A percentile compares a stretch with the other conserved stretches of the same genome.
Conservation (phyloP, 306 rosid genomes). For the Vigna radiata region DNA sequence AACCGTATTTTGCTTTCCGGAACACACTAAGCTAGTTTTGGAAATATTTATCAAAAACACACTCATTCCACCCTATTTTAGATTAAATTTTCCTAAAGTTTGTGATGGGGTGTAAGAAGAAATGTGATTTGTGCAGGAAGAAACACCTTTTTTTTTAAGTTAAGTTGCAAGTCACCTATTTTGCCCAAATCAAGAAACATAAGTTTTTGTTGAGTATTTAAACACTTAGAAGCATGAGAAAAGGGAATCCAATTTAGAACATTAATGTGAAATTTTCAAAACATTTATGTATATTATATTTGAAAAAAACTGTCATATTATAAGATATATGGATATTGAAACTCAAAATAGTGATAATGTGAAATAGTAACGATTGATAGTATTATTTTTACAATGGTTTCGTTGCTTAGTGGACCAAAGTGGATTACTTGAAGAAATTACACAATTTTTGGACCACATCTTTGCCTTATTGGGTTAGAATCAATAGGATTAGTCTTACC, state of each 20-base stretch:
- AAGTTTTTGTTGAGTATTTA: neutral
- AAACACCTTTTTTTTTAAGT: neutral
- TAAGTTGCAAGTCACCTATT: neutral
- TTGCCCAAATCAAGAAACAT: neutral
- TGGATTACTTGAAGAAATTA: constrained; percentile 11
- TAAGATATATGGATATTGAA: neutral
- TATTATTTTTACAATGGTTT: constrained; percentile 10
- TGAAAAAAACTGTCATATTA: neutral
- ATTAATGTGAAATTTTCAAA: neutral
- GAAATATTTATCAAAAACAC: too few species aligned
- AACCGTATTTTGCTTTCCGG: too few species aligned
- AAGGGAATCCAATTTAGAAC: neutral
- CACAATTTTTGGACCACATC: neutral
- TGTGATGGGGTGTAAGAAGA: too few species aligned
- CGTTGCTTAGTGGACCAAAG: neutral
- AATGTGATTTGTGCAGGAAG: too few species aligned
- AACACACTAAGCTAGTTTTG: too few species aligned
- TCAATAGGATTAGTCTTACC: constrained; percentile 48
- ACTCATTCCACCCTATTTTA: too few species aligned
- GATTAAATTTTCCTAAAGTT: too few species aligned
- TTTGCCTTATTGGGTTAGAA: constrained; percentile 23
- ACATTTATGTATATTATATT: neutral
- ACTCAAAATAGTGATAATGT: neutral
- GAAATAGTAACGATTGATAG: neutral
- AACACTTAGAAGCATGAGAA: neutral